These are phyloP conservation scores for Epichloe scottii DNA, from an alignment of 2,329 filamentous ascomycete genomes.

Conservation along the genomic window DNA sequence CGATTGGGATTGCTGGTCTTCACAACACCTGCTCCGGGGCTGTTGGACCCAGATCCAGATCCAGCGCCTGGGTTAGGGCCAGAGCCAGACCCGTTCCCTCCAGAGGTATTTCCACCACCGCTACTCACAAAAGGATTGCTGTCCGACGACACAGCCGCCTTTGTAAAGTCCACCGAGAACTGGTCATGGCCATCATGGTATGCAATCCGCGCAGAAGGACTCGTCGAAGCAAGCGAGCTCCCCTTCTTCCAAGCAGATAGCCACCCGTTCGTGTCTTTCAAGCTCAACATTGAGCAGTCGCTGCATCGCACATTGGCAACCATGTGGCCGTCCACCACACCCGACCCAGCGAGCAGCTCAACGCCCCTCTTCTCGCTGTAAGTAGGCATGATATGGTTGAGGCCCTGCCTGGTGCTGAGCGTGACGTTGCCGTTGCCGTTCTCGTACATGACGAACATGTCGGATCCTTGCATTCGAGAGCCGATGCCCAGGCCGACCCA, in stretches of 20 bases:
- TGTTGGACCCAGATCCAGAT: not conserved
- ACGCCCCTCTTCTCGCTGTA: conserved; percentile 32
- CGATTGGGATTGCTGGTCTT: conserved; percentile 10
- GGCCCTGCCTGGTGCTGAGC: conserved; percentile 41
- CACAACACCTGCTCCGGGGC: not conserved
- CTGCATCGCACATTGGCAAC: conserved; percentile 45
- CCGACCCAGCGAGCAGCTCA: conserved; percentile 45
- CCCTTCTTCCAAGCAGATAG: conserved; percentile 43
- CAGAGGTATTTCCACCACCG: conserved; percentile 5
- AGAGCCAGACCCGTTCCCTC: conserved; percentile 1
- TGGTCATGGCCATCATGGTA: conserved; percentile 32
- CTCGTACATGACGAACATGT: conserved; percentile 52
- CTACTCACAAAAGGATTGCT: conserved; percentile 39
- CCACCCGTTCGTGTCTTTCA: conserved; percentile 32
- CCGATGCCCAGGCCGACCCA: conserved; percentile 51
- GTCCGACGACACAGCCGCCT: conserved; percentile 33
- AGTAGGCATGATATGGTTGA: conserved; percentile 33
- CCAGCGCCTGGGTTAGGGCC: not conserved
- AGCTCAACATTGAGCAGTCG: conserved; percentile 36
- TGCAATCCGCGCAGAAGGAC: conserved; percentile 25
- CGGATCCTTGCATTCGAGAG: conserved; percentile 37
- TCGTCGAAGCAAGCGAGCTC: conserved; percentile 30
- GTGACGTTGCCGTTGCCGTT: conserved; percentile 48
- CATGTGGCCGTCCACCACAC: conserved; percentile 39
- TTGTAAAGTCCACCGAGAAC: conserved; percentile 36